A percentile compares a stretch with the other conserved stretches of the same genome.
phyloP scores from a whole-genome alignment of 768 basidiomycete species.

The Mycena leptocephala region DNA sequence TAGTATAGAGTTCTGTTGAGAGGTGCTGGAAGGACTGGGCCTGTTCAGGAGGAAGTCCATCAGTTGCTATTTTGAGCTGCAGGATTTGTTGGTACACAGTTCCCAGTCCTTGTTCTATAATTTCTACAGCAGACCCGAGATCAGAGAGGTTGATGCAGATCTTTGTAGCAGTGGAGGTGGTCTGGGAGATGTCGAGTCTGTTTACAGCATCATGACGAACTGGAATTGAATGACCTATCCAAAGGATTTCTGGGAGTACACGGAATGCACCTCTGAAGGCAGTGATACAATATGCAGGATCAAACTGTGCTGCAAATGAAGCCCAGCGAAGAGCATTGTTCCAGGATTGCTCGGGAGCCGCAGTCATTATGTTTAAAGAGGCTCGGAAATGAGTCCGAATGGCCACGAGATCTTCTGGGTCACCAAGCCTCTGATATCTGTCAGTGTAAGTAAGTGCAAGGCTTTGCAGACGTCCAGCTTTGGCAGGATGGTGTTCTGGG shows the following conservation, averaged over 20 bases:
- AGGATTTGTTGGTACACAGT: conserved; percentile 4
- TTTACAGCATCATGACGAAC: conserved; percentile 1
- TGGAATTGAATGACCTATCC: background rate
- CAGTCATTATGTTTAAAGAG: background rate
- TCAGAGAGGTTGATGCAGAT: background rate
- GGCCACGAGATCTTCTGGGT: too few species aligned
- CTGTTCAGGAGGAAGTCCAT: conserved; percentile 3
- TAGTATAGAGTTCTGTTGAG: background rate
- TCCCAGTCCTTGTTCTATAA: conserved; percentile 4
- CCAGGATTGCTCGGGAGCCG: background rate
- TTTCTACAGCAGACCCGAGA: background rate
- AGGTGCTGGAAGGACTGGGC: background rate
- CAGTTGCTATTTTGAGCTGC: background rate
- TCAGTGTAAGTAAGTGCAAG: too few species aligned
- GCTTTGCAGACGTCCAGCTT: background rate
- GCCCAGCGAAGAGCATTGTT: background rate
- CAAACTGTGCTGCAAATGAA: background rate
- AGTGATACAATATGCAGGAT: background rate
- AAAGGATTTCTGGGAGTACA: too few species aligned
- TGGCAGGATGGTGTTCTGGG: background rate
- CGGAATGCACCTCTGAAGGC: conserved; percentile 1
- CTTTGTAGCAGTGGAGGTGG: background rate
- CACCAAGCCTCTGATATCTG: too few species aligned
- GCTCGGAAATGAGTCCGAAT: background rate
- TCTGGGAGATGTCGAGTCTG: background rate